Evolutionary conservation across 2,329 filamentous ascomycete genomes (phyloP).

Genomic region (Coniochaeta sp.): DNA sequence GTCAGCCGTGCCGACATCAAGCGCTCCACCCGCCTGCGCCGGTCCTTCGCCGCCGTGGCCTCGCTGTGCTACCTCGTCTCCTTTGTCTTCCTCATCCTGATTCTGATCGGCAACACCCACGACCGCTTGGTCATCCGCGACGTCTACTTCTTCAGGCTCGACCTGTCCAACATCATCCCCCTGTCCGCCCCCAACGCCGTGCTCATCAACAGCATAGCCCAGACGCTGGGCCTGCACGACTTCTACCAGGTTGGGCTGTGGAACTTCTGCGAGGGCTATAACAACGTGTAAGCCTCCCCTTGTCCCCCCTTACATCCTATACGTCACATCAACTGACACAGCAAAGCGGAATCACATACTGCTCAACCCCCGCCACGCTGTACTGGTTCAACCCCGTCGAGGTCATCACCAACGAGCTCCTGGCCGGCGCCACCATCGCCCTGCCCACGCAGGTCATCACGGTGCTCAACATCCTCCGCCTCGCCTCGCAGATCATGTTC

Average conservation of each 20-base stretch:
- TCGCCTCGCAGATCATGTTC: conserved; percentile 82
- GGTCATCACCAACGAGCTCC: conserved; percentile 71
- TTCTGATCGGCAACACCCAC: conserved; percentile 67
- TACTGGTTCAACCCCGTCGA: conserved; percentile 92
- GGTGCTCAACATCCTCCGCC: conserved; percentile 65
- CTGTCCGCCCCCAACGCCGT: conserved; percentile 61
- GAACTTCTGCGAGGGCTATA: conserved; percentile 86
- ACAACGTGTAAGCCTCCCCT: conserved; percentile 40
- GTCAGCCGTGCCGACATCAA: conserved; percentile 9
- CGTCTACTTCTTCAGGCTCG: conserved; percentile 79
- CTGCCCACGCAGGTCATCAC: conserved; percentile 67
- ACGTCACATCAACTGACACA: conserved; percentile 17
- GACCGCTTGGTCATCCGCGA: conserved; percentile 53
- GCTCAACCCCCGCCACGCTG: conserved; percentile 60
- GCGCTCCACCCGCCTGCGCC: conserved; percentile 43
- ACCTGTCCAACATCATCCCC: conserved; percentile 76
- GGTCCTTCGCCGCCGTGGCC: conserved; percentile 56
- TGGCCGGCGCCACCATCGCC: conserved; percentile 76
- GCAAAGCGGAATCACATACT: conserved; percentile 62
- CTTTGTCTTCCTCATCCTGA: conserved; percentile 65
- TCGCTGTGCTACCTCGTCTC: conserved; percentile 66
- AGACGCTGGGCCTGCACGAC: conserved; percentile 80
- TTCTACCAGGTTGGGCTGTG: conserved; percentile 92
- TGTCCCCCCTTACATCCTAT: background rate
- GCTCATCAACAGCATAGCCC: conserved; percentile 81